phyloP scores from a whole-genome alignment of 371 early-diverging fungal genomes.

The Mortierella sp. region DNA sequence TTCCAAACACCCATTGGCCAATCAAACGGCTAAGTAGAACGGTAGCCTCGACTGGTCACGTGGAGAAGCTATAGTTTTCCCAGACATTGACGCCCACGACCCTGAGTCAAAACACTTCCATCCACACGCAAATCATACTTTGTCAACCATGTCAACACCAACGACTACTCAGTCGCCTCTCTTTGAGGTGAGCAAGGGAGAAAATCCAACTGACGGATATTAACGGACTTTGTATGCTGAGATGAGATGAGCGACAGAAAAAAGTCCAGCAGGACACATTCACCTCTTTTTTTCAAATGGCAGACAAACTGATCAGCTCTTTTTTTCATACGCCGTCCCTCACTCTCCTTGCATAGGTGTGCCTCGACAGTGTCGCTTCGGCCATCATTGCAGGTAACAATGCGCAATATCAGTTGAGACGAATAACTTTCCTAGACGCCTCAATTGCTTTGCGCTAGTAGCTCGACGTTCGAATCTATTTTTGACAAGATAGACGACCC shows the following conservation, averaged over 20 bases:
- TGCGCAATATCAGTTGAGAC: neutral
- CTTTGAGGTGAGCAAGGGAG: conserved; percentile 4
- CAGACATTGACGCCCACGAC: too few relatives aligned
- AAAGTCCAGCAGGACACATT: neutral
- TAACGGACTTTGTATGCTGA: neutral
- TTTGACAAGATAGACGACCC: neutral
- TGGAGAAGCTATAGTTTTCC: too few relatives aligned
- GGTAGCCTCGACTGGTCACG: too few relatives aligned
- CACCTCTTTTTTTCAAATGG: neutral
- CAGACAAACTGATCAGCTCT: neutral
- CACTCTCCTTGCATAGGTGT: conserved; percentile 45
- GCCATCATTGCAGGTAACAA: conserved; percentile 57
- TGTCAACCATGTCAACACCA: neutral
- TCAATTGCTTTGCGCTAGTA: neutral
- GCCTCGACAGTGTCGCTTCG: conserved; percentile 66
- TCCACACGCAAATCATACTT: neutral
- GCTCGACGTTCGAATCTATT: neutral
- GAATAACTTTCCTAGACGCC: neutral
- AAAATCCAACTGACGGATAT: too few relatives aligned
- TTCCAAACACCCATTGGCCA: too few relatives aligned
- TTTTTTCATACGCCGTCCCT: neutral
- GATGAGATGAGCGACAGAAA: neutral
- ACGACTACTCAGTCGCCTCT: neutral
- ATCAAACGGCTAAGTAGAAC: too few relatives aligned
- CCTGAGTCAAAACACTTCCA: neutral